A percentile compares a stretch with the other conserved stretches of the same genome.
Conservation (phyloP, 768 basidiomycete species). For the Amanita rimosa region DNA sequence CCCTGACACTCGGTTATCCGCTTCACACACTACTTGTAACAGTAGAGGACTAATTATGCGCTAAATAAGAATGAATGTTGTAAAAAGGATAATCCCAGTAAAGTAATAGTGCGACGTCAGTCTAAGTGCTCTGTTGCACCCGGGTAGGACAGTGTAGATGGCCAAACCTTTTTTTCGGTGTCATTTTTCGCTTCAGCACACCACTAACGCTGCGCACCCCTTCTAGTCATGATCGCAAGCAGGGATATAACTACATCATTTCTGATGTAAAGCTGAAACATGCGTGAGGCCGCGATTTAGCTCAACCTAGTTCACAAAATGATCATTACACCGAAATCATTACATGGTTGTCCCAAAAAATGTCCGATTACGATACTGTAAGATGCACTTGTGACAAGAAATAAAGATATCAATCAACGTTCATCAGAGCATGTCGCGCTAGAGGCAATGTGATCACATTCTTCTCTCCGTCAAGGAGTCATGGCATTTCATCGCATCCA, state of each 20-base stretch:
- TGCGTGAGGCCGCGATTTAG: background rate
- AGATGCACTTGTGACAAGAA: constrained; percentile 1
- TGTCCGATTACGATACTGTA: background rate
- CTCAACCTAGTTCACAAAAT: background rate
- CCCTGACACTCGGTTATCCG: background rate
- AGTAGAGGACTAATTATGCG: background rate
- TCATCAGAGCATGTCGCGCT: background rate
- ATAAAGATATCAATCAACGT: background rate
- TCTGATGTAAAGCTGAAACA: constrained; percentile 3
- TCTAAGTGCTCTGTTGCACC: no score
- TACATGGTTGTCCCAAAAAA: background rate
- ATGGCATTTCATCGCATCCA: constrained; percentile 59
- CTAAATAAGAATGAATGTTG: background rate
- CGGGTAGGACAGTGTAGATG: no score
- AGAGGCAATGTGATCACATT: background rate
- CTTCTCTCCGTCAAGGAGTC: constrained; percentile 3
- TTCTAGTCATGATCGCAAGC: background rate
- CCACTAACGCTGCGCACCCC: background rate
- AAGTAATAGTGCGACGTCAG: no score
- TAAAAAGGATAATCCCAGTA: no score
- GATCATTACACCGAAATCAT: background rate
- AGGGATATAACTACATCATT: constrained; percentile 1
- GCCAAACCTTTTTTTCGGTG: no score
- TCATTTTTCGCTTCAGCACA: background rate
- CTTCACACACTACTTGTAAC: background rate